These are phyloP conservation scores for Aspergillus coremiiformis DNA, from an alignment of 495 filamentous ascomycete species.

Conservation along the genomic window DNA sequence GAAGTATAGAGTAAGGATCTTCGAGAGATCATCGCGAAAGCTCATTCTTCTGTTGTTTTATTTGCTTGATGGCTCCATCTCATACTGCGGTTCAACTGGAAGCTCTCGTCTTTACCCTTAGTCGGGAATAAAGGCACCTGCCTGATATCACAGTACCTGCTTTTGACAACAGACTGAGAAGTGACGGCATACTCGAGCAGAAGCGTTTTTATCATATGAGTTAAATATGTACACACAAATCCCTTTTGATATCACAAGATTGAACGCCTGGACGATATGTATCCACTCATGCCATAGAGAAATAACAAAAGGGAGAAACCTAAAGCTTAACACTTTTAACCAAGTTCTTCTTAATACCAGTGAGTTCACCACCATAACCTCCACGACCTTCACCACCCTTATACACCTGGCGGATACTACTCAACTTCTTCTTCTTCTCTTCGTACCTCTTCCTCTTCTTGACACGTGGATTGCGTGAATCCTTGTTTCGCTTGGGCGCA, in stretches of 20 bases:
- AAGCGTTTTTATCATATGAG: conserved; percentile 13
- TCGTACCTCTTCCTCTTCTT: conserved; percentile 96
- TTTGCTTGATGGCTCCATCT: not conserved
- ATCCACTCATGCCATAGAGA: conserved; percentile 11
- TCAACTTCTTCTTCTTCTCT: conserved; percentile 90
- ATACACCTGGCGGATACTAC: conserved; percentile 72
- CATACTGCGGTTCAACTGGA: not conserved
- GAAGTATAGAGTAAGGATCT: not conserved
- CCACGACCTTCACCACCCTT: conserved; percentile 82
- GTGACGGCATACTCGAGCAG: not conserved
- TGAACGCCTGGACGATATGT: conserved; percentile 29
- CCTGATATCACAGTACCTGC: not conserved
- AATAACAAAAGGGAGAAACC: not conserved
- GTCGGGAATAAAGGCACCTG: not conserved
- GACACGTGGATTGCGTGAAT: conserved; percentile 86
- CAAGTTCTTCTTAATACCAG: conserved; percentile 88
- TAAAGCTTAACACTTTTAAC: conserved; percentile 90
- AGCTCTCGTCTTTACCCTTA: too few species aligned
- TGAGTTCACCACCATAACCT: conserved; percentile 86
- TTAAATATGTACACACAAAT: conserved; percentile 23
- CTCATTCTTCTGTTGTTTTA: not conserved
- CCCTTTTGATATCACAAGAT: conserved; percentile 20
- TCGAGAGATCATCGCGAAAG: not conserved
- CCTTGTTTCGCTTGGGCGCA: conserved; percentile 81
- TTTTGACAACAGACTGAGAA: not conserved